A percentile compares a stretch with the other conserved stretches of the same genome.
These are phyloP conservation scores for Chrysoporthe austroafricana DNA, from an alignment of 2,329 filamentous ascomycete genomes.

Conservation along the genomic window DNA sequence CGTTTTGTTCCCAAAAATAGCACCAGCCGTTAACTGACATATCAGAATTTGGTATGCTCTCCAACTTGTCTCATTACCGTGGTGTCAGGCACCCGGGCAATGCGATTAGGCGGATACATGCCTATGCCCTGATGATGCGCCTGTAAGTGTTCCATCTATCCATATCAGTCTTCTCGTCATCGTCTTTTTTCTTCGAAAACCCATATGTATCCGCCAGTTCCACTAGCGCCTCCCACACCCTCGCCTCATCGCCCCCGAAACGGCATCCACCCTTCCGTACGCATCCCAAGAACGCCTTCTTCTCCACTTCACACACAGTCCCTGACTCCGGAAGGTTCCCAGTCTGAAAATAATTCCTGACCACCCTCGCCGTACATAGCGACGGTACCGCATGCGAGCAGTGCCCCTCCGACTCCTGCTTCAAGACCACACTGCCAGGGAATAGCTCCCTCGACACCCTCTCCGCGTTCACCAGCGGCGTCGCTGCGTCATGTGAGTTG, in stretches of 20 bases:
- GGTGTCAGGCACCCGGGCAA: not conserved
- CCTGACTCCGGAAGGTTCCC: slow-evolving; percentile 6
- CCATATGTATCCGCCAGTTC: slow-evolving; percentile 17
- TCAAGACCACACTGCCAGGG: slow-evolving; percentile 10
- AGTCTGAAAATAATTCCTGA: slow-evolving; percentile 12
- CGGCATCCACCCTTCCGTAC: slow-evolving; percentile 6
- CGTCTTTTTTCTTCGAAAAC: slow-evolving; percentile 10
- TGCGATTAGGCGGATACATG: not conserved
- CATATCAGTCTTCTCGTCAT: not conserved
- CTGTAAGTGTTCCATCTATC: not conserved
- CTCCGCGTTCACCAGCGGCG: slow-evolving; percentile 6
- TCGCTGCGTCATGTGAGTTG: slow-evolving; percentile 10
- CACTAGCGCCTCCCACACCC: slow-evolving; percentile 10
- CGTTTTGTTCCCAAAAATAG: too few relatives aligned
- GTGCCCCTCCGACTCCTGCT: slow-evolving; percentile 21
- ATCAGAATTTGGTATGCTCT: too few relatives aligned
- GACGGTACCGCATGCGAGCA: slow-evolving; percentile 14
- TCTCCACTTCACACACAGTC: slow-evolving; percentile 5
- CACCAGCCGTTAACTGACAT: too few relatives aligned
- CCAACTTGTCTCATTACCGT: too few relatives aligned
- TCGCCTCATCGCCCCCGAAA: slow-evolving; percentile 9
- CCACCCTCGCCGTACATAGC: slow-evolving; percentile 11
- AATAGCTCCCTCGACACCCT: slow-evolving; percentile 3
- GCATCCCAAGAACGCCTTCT: slow-evolving; percentile 15
- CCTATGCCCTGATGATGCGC: not conserved